Percentiles rank a stretch among this genome's conserved stretches.
These are phyloP conservation scores for Pulicaria dysenterica DNA, from an alignment of 129 eudicot genomes.

Conservation along the genomic window DNA sequence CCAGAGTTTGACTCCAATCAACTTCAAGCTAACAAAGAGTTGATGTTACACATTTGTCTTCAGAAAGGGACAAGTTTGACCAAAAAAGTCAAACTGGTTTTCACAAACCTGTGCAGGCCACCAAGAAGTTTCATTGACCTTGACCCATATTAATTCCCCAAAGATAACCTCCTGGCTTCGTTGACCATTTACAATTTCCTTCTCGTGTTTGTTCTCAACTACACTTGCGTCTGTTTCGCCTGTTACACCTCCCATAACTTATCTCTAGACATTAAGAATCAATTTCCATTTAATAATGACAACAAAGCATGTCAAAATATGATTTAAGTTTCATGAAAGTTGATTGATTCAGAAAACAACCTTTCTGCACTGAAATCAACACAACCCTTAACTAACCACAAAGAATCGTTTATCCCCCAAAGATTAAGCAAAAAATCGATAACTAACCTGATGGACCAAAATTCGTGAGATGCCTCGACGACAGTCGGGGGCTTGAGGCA, in stretches of 20 bases:
- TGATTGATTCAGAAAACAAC: not conserved
- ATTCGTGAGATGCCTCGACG: too few species aligned
- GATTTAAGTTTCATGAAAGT: slow-evolving; percentile 2
- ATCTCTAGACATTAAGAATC: slow-evolving; percentile 18
- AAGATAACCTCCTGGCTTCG: slow-evolving; percentile 19
- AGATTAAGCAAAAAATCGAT: too few species aligned
- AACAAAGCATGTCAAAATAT: slow-evolving; percentile 24
- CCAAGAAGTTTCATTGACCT: slow-evolving; percentile 54
- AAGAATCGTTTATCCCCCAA: too few species aligned
- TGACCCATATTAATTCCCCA: slow-evolving; percentile 62
- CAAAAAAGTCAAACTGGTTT: slow-evolving; percentile 8
- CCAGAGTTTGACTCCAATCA: not conserved
- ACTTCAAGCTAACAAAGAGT: not conserved
- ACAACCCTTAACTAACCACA: too few species aligned
- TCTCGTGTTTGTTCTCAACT: slow-evolving; percentile 26
- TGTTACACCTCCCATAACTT: slow-evolving; percentile 41
- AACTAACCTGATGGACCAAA: too few species aligned
- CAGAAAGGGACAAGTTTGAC: slow-evolving; percentile 5
- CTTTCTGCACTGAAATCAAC: not conserved
- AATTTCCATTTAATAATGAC: not conserved
- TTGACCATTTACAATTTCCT: slow-evolving; percentile 37
- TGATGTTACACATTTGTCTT: not conserved
- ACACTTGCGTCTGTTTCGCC: slow-evolving; percentile 24
- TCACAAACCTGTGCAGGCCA: slow-evolving; percentile 74
- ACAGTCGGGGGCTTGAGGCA: too few species aligned